A percentile compares a stretch with the other conserved stretches of the same genome.
Evolutionary conservation across 495 filamentous ascomycete genomes (phyloP).

Genomic region (Stereocaulon alpinum): DNA sequence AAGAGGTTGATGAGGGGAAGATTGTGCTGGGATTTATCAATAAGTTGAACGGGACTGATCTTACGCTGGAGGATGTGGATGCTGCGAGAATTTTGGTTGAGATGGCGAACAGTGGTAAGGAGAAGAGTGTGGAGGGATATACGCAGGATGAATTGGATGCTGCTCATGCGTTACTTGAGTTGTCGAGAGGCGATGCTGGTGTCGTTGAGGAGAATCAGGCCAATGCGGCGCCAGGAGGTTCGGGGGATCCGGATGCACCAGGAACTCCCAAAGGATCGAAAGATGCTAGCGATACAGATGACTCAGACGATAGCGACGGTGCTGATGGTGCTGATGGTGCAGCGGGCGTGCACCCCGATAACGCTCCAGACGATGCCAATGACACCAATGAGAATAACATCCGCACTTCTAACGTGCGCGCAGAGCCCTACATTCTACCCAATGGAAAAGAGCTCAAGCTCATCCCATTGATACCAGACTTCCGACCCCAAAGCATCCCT

Average conservation of each 20-base stretch:
- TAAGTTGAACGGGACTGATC: neutral
- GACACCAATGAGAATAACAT: too few relatives aligned
- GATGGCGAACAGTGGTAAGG: neutral
- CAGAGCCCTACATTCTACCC: too few relatives aligned
- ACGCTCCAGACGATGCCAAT: too few relatives aligned
- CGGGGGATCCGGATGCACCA: neutral
- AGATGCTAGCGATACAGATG: too few relatives aligned
- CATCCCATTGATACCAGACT: too few relatives aligned
- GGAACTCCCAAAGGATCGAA: neutral
- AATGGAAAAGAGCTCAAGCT: too few relatives aligned
- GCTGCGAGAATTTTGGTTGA: neutral
- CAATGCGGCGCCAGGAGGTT: neutral
- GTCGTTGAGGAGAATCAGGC: too few relatives aligned
- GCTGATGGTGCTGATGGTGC: too few relatives aligned
- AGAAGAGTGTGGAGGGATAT: neutral
- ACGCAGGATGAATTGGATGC: neutral
- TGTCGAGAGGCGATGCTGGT: neutral
- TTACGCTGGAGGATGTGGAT: neutral
- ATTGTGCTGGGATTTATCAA: neutral
- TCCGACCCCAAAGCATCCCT: too few relatives aligned
- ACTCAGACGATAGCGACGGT: too few relatives aligned
- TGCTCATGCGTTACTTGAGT: neutral
- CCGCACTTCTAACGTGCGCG: too few relatives aligned
- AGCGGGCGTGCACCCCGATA: too few relatives aligned
- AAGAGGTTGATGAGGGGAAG: neutral